A percentile compares a stretch with the other conserved stretches of the same genome.
phyloP scores from a whole-genome alignment of 805 yeast genomes.

The Zygotorulaspora danielsina region DNA sequence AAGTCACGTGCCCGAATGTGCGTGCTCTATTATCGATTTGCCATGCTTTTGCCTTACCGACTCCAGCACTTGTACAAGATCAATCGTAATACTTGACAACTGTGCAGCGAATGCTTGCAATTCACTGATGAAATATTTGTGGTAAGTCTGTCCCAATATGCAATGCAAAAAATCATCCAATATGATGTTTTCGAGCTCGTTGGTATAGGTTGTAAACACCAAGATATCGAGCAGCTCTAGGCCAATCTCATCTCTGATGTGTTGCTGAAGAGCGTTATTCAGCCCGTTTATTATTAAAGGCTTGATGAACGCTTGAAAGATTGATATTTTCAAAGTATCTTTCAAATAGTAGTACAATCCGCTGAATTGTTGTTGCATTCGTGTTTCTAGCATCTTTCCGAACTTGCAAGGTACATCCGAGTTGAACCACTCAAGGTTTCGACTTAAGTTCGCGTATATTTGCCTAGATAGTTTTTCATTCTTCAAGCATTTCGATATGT shows the following conservation, averaged over 20 bases:
- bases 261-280: slow-evolving; percentile 8
- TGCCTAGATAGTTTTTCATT: slow-evolving; percentile 9
- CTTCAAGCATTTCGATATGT: slow-evolving; percentile 6
- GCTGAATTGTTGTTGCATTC: slow-evolving; percentile 9
- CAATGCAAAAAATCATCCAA: slow-evolving; percentile 11
- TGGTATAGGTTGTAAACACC: slow-evolving; percentile 13
- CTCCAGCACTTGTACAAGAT: slow-evolving; percentile 11
- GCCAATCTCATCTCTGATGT: slow-evolving; percentile 13
- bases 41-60: slow-evolving; percentile 10
- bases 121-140: slow-evolving; percentile 14
- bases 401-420: slow-evolving; percentile 2
- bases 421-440: slow-evolving; percentile 5
- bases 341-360: slow-evolving; percentile 18
- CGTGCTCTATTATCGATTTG: too few species aligned
- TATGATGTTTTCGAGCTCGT: slow-evolving; percentile 12
- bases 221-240: slow-evolving; percentile 18
- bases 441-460: slow-evolving; percentile 9
- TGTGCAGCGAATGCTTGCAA: slow-evolving; percentile 6
- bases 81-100: slow-evolving; percentile 4
- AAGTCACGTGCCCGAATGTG: too few species aligned
- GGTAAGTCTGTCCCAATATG: slow-evolving; percentile 14
- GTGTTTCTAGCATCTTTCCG: slow-evolving; percentile 5
- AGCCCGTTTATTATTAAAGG: slow-evolving; percentile 15
- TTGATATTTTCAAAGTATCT: slow-evolving; percentile 10
- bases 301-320: slow-evolving; percentile 14